Evolutionary conservation across 2,329 filamentous ascomycete species (phyloP).

Genomic region (Aspergillus latus): DNA sequence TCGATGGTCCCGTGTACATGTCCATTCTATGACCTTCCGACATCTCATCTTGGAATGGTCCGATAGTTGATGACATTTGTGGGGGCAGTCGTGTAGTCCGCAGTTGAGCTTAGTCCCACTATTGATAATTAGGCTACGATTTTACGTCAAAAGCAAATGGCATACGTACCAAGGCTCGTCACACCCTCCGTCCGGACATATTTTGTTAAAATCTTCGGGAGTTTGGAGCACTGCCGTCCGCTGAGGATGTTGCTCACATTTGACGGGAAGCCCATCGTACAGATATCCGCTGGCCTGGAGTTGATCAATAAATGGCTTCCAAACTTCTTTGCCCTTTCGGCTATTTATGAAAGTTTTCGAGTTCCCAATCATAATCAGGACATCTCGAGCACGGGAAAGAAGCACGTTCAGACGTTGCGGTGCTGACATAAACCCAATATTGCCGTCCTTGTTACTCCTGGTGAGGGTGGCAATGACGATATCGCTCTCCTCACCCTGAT

Average conservation of each 20-base stretch:
- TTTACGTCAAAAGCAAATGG: slow-evolving; percentile 10
- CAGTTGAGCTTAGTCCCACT: slow-evolving; percentile 55
- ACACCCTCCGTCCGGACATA: slow-evolving; percentile 71
- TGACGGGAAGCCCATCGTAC: slow-evolving; percentile 61
- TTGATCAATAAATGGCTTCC: slow-evolving; percentile 58
- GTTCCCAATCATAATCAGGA: slow-evolving; percentile 69
- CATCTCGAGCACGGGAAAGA: slow-evolving; percentile 64
- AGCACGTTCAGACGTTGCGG: slow-evolving; percentile 70
- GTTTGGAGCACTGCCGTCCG: slow-evolving; percentile 48
- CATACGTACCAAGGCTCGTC: slow-evolving; percentile 58
- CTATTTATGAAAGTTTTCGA: slow-evolving; percentile 63
- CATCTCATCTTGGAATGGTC: slow-evolving; percentile 61
- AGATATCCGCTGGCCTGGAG: slow-evolving; percentile 55
- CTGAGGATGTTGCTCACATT: slow-evolving; percentile 62
- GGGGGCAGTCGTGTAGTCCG: slow-evolving; percentile 58
- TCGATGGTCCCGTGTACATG: slow-evolving; percentile 56
- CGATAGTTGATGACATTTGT: slow-evolving; percentile 60
- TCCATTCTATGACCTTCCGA: slow-evolving; percentile 41
- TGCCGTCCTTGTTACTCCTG: slow-evolving; percentile 60
- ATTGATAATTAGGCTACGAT: not conserved
- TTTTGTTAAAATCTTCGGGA: slow-evolving; percentile 59
- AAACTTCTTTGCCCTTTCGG: slow-evolving; percentile 57
- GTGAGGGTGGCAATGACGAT: slow-evolving; percentile 70
- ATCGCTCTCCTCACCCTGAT: slow-evolving; percentile 74
- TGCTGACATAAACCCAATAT: slow-evolving; percentile 70